Percentiles rank a stretch among this genome's conserved stretches.
Conservation (phyloP, 1,284 basidiomycete genomes). For the Trametes polyzona region DNA sequence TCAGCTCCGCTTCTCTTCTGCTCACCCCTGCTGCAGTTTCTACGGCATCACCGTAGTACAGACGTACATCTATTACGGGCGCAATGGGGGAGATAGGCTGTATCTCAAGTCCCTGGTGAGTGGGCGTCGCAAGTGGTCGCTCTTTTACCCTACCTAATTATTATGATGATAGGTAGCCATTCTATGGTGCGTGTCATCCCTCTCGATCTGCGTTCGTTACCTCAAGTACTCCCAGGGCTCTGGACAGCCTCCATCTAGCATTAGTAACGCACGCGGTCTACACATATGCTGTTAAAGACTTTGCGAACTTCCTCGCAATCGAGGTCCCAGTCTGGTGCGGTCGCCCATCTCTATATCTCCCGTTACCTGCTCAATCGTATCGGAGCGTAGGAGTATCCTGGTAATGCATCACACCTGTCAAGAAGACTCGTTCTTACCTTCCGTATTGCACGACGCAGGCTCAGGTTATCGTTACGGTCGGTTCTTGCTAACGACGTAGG, state of each 20-base stretch:
- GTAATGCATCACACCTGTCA: too few relatives aligned
- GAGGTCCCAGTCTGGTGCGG: conserved; percentile 19
- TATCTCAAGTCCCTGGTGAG: conserved; percentile 27
- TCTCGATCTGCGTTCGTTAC: background rate
- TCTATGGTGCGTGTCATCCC: conserved; percentile 12
- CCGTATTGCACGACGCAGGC: background rate
- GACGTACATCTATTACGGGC: conserved; percentile 30
- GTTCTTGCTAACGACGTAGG: background rate
- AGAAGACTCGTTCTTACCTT: too few relatives aligned
- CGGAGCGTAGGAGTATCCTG: conserved; percentile 19
- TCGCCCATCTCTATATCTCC: too few relatives aligned
- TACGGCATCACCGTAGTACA: conserved; percentile 33
- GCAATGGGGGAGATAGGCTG: conserved; percentile 21
- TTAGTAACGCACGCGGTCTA: conserved; percentile 26
- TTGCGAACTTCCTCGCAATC: conserved; percentile 14
- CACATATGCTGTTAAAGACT: conserved; percentile 23
- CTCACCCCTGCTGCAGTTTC: conserved; percentile 16
- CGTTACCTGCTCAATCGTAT: background rate
- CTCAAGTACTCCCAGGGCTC: conserved; percentile 11
- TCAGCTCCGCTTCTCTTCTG: background rate
- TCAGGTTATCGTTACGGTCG: conserved; percentile 25
- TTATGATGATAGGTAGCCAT: conserved; percentile 15
- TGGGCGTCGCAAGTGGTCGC: background rate
- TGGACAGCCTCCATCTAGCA: conserved; percentile 25
- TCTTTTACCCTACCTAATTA: background rate